Base-by-base conservation (phyloP, 768 basidiomycete genomes). In the Pulveroboletus sp. region DNA sequence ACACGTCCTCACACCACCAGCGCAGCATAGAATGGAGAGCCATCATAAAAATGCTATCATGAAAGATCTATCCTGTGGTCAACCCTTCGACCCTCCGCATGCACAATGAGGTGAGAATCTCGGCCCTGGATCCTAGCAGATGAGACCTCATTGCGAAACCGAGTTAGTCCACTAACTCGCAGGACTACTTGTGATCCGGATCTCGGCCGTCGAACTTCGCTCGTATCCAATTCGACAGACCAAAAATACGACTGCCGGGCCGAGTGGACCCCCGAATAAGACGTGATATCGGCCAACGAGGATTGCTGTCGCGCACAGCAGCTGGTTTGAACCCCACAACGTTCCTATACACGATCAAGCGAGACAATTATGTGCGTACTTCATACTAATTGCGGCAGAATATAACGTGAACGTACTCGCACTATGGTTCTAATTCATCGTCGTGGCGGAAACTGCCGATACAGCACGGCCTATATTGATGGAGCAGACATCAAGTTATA, bases 301-400 rank as follows among this genome's bases (percentile, higher is more conserved):
- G 7, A 17, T 23, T 35, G n/a, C 52, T 45, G 36, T 53, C 61
- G 48, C n/a, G n/a, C 58, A 44, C 49, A 53, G 31, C 23, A 40
- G 13, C 34, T 34, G 40, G 43, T 63, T 62, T 49, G 60, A 46
- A 59, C 57, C 62, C 63, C 57, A 41, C 53, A 51, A 53, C 57
- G 63, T 57, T 63, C 62, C 54, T 51, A 45, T 59, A 48, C 44
- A 38, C 54, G 47, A 38, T 46, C 51, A 58, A 54, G 42, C 47
- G 54, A 60, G 29, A 34, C 59, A 30, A 56, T 52, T 54, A 43
- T 50, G 32, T 20, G 38, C 36, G 29, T 57, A 31, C 46, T 62
- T 13, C 24, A 37, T 26, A 43, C 36, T 41, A 35, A 43, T 60
- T 27, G 45, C 45, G 47, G 49, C 45, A 32, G 38, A 43, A 45